A percentile compares a stretch with the other conserved stretches of the same genome.
Conservation (phyloP, 306 rosid species). For the Fragaria ananassa region DNA sequence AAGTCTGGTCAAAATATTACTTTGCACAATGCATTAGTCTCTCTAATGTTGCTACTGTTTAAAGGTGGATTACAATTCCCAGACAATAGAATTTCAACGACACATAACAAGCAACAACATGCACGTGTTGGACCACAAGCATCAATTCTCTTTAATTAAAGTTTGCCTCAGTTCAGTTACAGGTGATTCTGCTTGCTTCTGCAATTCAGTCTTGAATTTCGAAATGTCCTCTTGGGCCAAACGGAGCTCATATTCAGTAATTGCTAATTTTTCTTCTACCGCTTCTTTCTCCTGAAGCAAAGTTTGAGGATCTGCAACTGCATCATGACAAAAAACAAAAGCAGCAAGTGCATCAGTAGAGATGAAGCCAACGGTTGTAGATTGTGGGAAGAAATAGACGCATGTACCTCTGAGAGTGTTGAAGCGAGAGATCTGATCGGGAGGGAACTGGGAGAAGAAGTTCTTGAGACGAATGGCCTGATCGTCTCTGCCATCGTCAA, state of each 20-base stretch:
- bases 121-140: not conserved
- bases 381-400: not conserved
- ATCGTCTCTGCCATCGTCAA: conserved; percentile 76
- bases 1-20: too few relatives aligned
- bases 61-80: conserved; percentile 5
- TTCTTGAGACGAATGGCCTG: conserved; percentile 93
- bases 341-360: not conserved
- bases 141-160: not conserved
- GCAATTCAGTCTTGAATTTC: conserved; percentile 60
- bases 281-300: conserved; percentile 86
- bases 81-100: conserved; percentile 7
- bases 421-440: conserved; percentile 85
- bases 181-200: conserved; percentile 52
- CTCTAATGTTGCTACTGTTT: conserved; percentile 11
- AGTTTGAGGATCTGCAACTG: conserved; percentile 94
- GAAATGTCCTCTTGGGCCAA: conserved; percentile 84
- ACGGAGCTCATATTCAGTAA: conserved; percentile 87
- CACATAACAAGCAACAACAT: not conserved
- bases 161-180: conserved; percentile 24
- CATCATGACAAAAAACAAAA: conserved; percentile 21
- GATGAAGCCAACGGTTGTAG: too few relatives aligned
- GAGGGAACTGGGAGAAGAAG: conserved; percentile 75
- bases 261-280: conserved; percentile 73
- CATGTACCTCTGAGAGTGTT: conserved; percentile 68
- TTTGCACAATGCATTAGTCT: not conserved